Evolutionary conservation across 805 yeast species (phyloP).

Genomic region (Wickerhamia fluorescens): DNA sequence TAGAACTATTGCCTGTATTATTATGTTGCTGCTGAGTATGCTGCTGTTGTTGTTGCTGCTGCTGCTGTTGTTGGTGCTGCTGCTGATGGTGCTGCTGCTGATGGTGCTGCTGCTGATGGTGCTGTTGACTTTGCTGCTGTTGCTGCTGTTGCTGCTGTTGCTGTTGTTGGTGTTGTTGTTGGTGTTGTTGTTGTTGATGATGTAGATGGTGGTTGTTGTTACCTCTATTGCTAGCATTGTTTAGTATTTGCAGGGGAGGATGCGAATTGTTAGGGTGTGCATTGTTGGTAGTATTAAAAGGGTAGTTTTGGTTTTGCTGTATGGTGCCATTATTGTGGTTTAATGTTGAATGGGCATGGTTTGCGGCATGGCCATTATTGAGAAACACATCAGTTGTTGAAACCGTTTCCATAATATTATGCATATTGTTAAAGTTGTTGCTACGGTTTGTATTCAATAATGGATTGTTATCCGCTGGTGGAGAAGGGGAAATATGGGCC

Average conservation of each 20-base stretch:
- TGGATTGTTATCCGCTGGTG: slow-evolving; percentile 33
- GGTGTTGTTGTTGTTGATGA: too few relatives aligned
- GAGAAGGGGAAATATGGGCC: slow-evolving; percentile 69
- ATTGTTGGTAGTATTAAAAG: slow-evolving; percentile 4
- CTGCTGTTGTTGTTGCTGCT: slow-evolving; percentile 8
- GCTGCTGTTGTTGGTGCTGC: slow-evolving; percentile 12
- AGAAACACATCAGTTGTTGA: slow-evolving; percentile 90
- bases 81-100: slow-evolving; percentile 9
- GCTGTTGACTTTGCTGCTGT: slow-evolving; percentile 11
- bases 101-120: slow-evolving; percentile 5
- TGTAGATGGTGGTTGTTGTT: too few relatives aligned
- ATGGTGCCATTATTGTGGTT: slow-evolving; percentile 9
- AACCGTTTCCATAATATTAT: slow-evolving; percentile 75
- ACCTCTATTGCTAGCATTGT: too few relatives aligned
- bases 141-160: slow-evolving; percentile 2
- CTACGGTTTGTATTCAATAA: slow-evolving; percentile 23
- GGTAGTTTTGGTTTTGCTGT: slow-evolving; percentile 8
- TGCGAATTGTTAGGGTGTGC: too few relatives aligned
- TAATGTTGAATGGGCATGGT: slow-evolving; percentile 7
- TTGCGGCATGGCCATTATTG: slow-evolving; percentile 28
- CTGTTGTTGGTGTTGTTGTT: not conserved
- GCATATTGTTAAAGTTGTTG: slow-evolving; percentile 36
- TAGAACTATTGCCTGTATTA: slow-evolving; percentile 3
- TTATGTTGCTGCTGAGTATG: not conserved
- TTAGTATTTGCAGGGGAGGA: too few relatives aligned